phyloP scores from a whole-genome alignment of 2,329 filamentous ascomycete genomes.

The Diaporthe amygdali region DNA sequence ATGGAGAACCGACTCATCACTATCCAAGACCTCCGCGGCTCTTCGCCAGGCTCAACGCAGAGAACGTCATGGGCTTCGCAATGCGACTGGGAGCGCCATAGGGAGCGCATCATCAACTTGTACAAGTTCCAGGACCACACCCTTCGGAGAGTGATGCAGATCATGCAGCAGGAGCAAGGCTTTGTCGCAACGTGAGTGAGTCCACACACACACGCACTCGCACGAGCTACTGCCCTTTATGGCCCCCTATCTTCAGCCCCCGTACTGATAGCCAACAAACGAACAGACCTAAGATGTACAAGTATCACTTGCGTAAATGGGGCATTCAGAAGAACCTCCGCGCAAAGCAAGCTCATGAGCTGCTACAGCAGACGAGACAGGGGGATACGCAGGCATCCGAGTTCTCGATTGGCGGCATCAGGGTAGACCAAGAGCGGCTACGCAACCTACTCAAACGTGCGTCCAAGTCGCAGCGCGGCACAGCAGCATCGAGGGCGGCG shows the following conservation, averaged over 20 bases:
- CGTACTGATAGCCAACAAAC: background rate
- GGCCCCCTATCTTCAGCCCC: background rate
- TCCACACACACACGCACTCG: background rate
- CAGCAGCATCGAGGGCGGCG: background rate
- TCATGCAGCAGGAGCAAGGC: slow-evolving; percentile 28
- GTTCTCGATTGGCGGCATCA: background rate
- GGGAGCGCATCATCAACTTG: slow-evolving; percentile 27
- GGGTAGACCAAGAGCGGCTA: background rate
- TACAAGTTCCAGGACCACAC: slow-evolving; percentile 28
- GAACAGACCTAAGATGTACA: slow-evolving; percentile 15
- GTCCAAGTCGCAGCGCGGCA: background rate
- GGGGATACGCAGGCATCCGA: background rate
- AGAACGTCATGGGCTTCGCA: slow-evolving; percentile 10
- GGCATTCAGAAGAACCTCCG: slow-evolving; percentile 17
- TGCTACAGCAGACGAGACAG: slow-evolving; percentile 2
- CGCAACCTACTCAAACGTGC: slow-evolving; percentile 2
- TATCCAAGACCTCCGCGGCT: background rate
- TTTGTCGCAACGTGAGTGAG: slow-evolving; percentile 29
- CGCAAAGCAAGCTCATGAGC: slow-evolving; percentile 4
- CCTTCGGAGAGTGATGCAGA: slow-evolving; percentile 29
- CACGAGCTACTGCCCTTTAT: background rate
- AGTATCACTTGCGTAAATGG: slow-evolving; percentile 14
- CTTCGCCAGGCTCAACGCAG: background rate
- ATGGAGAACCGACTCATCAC: background rate
- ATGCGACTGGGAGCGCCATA: slow-evolving; percentile 27